Conservation (phyloP, 2,329 filamentous ascomycete genomes). For the Fusarium metavorans region DNA sequence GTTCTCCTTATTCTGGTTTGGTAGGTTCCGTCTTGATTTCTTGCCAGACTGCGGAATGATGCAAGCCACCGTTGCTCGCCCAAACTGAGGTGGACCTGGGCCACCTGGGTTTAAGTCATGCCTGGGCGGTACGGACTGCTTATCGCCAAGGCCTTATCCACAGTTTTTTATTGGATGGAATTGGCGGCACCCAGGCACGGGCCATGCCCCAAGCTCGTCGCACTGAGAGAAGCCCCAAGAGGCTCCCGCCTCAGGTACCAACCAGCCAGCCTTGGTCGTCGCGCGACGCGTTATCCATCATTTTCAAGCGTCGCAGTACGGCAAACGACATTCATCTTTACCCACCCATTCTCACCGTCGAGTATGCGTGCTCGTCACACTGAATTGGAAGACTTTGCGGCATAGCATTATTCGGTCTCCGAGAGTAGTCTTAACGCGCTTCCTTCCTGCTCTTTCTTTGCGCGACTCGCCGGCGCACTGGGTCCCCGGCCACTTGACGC, state of each 20-base stretch:
- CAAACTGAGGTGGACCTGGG: neutral
- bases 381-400: slow-evolving; percentile 7
- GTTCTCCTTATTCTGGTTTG: neutral
- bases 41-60: neutral
- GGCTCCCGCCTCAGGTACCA: slow-evolving; percentile 20
- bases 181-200: slow-evolving; percentile 3
- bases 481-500: slow-evolving; percentile 38
- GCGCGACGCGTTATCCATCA: slow-evolving; percentile 44
- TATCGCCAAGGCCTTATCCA: neutral
- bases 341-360: slow-evolving; percentile 8
- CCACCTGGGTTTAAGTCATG: neutral
- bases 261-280: slow-evolving; percentile 18
- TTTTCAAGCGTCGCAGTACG: slow-evolving; percentile 35
- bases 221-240: slow-evolving; percentile 1
- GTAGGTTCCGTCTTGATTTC: neutral
- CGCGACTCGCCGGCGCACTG: slow-evolving; percentile 37
- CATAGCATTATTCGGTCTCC: slow-evolving; percentile 13
- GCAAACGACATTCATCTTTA: slow-evolving; percentile 9
- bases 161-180: neutral
- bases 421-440: slow-evolving; percentile 4
- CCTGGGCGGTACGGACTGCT: neutral
- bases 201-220: slow-evolving; percentile 5
- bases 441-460: slow-evolving; percentile 7
- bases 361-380: slow-evolving; percentile 24
- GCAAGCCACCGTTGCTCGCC: neutral